phyloP scores from a whole-genome alignment of 2,329 filamentous ascomycete genomes.

The Penicillium sp. region DNA sequence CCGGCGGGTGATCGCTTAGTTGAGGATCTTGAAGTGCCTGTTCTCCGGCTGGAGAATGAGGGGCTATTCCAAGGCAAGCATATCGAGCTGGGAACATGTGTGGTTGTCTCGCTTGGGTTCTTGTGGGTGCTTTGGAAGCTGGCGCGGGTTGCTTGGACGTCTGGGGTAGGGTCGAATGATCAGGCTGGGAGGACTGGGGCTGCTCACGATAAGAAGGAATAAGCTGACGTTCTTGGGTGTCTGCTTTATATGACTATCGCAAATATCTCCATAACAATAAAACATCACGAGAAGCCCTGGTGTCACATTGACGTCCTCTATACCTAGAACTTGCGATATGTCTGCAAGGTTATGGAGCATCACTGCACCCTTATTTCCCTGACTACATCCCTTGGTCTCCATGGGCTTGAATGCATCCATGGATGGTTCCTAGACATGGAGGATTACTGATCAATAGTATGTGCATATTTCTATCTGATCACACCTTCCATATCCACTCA shows the following conservation, averaged over 20 bases:
- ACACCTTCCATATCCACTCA: neutral
- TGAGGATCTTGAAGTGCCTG: conserved; percentile 64
- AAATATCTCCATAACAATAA: too few species aligned
- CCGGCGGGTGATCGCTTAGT: conserved; percentile 55
- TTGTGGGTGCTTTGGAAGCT: conserved; percentile 70
- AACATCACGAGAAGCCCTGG: neutral
- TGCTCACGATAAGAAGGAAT: conserved; percentile 33
- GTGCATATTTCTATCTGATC: too few species aligned
- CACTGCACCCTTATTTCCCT: too few species aligned
- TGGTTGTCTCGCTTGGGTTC: conserved; percentile 64
- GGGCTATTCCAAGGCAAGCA: conserved; percentile 35
- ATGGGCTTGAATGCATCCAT: too few species aligned
- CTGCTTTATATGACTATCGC: too few species aligned
- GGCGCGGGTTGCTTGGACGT: conserved; percentile 29
- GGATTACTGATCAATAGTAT: too few species aligned
- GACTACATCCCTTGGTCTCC: too few species aligned
- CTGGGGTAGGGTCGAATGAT: conserved; percentile 18
- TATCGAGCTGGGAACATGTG: conserved; percentile 60
- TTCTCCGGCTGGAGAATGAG: conserved; percentile 59
- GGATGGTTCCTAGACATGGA: too few species aligned
- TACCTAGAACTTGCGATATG: too few species aligned
- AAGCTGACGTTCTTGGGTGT: neutral
- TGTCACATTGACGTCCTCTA: too few species aligned
- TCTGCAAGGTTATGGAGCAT: too few species aligned
- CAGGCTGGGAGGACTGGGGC: conserved; percentile 1